Percentiles rank a stretch among this genome's conserved stretches.
Evolutionary conservation across 2,329 filamentous ascomycete species (phyloP).

Genomic region (Dryadomyces sulphureus): DNA sequence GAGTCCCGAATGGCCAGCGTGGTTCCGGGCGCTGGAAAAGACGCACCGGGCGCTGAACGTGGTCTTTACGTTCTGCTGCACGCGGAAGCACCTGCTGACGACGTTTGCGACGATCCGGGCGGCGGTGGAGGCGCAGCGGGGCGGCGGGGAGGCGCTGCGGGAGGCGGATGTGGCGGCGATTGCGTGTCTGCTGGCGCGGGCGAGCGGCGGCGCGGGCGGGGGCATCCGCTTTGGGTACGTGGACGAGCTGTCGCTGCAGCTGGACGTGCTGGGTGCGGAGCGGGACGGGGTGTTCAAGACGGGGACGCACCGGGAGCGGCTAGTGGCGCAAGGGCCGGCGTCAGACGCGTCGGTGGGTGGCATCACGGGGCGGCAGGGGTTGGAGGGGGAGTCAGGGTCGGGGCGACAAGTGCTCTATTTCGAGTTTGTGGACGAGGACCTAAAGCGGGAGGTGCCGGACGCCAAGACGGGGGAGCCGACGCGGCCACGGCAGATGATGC

Average conservation of each 20-base stretch:
- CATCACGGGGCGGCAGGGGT: slow-evolving; percentile 30
- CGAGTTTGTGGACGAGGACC: slow-evolving; percentile 81
- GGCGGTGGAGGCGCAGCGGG: slow-evolving; percentile 72
- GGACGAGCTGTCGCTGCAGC: slow-evolving; percentile 67
- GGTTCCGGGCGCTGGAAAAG: slow-evolving; percentile 57
- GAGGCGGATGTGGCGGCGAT: slow-evolving; percentile 74
- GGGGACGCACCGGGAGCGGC: slow-evolving; percentile 25
- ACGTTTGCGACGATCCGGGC: slow-evolving; percentile 80
- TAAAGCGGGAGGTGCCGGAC: slow-evolving; percentile 64
- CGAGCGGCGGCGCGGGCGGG: slow-evolving; percentile 21
- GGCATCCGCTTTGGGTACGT: slow-evolving; percentile 70
- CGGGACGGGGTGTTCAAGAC: slow-evolving; percentile 50
- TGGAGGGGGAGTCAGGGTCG: slow-evolving; percentile 14
- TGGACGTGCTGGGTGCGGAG: slow-evolving; percentile 58
- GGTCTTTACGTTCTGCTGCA: slow-evolving; percentile 89
- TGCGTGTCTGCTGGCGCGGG: slow-evolving; percentile 30
- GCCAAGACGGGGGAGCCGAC: slow-evolving; percentile 60
- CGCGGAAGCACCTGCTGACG: slow-evolving; percentile 80
- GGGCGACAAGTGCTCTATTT: slow-evolving; percentile 56
- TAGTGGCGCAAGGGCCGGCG: slow-evolving; percentile 27
- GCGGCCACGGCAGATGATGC: slow-evolving; percentile 51
- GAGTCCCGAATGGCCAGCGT: slow-evolving; percentile 49
- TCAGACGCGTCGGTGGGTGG: slow-evolving; percentile 43
- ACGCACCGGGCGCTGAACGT: slow-evolving; percentile 78
- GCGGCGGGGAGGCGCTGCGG: slow-evolving; percentile 41